Conservation (phyloP, 2,329 filamentous ascomycete species). For the Capronia epimyces region DNA sequence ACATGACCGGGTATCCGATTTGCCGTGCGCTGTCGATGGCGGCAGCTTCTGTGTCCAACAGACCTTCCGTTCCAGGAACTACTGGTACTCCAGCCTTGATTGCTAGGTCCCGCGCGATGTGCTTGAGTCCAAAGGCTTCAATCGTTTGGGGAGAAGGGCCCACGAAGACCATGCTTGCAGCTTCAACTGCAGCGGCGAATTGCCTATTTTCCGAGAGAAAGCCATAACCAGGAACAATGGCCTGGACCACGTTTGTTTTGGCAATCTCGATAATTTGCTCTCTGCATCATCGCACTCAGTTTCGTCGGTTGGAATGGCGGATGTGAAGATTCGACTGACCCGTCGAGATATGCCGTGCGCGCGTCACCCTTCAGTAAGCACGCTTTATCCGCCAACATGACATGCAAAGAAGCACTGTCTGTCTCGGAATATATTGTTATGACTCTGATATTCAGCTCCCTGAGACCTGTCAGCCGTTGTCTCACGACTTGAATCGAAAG, state of each 20-base stretch:
- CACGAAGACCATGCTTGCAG: conserved; percentile 33
- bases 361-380: conserved; percentile 46
- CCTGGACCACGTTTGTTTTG: conserved; percentile 35
- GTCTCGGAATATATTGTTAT: conserved; percentile 54
- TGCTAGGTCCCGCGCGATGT: conserved; percentile 24
- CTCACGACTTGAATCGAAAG: too few species aligned
- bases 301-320: too few species aligned
- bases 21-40: neutral
- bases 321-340: neutral
- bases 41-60: conserved; percentile 36
- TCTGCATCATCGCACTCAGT: too few species aligned
- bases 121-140: conserved; percentile 32
- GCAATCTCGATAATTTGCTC: conserved; percentile 47
- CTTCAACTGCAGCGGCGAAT: conserved; percentile 29
- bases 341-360: conserved; percentile 41
- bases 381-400: conserved; percentile 49
- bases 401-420: conserved; percentile 52
- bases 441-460: conserved; percentile 46
- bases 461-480: conserved; percentile 26
- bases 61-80: conserved; percentile 48
- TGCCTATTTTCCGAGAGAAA: conserved; percentile 35
- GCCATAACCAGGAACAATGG: conserved; percentile 35
- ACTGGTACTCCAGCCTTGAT: conserved; percentile 35
- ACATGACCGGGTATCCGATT: conserved; percentile 52
- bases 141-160: conserved; percentile 32